A percentile compares a stretch with the other conserved stretches of the same genome.
These are phyloP conservation scores for Zelonia costaricensis DNA, from an alignment of 208 protist species.

Conservation along the genomic window DNA sequence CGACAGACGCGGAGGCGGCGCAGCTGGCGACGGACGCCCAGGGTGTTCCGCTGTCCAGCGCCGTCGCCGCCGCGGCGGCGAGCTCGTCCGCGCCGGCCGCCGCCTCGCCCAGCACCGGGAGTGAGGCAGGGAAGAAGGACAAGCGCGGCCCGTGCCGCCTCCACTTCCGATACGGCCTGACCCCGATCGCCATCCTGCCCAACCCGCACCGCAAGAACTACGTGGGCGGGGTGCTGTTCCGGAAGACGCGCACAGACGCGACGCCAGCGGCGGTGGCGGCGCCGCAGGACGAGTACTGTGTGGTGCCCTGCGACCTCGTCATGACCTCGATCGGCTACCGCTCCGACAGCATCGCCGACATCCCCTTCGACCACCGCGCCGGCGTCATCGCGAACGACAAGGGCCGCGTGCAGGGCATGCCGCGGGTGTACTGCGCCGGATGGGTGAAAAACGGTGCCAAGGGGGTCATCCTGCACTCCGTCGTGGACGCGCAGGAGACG, in stretches of 20 bases:
- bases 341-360: constrained; percentile 43
- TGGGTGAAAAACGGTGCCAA: constrained; percentile 93
- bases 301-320: constrained; percentile 85
- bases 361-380: constrained; percentile 73
- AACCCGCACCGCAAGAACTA: constrained; percentile 37
- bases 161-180: constrained; percentile 73
- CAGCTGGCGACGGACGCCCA: constrained; percentile 24
- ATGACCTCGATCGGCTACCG: constrained; percentile 86
- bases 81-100: background rate
- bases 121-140: background rate
- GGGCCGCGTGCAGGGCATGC: constrained; percentile 68
- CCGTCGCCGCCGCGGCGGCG: background rate
- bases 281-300: constrained; percentile 38
- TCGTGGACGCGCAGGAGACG: constrained; percentile 83
- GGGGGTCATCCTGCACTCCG: constrained; percentile 87
- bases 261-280: background rate
- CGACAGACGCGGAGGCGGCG: constrained; percentile 14
- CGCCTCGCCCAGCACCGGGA: background rate
- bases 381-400: constrained; percentile 71
- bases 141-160: constrained; percentile 57
- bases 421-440: constrained; percentile 88
- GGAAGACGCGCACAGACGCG: constrained; percentile 9
- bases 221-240: constrained; percentile 79
- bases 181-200: constrained; percentile 68
- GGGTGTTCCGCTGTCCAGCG: constrained; percentile 22